Evolutionary conservation across 2,329 filamentous ascomycete genomes (phyloP).

Genomic region (Penicillium expansum): DNA sequence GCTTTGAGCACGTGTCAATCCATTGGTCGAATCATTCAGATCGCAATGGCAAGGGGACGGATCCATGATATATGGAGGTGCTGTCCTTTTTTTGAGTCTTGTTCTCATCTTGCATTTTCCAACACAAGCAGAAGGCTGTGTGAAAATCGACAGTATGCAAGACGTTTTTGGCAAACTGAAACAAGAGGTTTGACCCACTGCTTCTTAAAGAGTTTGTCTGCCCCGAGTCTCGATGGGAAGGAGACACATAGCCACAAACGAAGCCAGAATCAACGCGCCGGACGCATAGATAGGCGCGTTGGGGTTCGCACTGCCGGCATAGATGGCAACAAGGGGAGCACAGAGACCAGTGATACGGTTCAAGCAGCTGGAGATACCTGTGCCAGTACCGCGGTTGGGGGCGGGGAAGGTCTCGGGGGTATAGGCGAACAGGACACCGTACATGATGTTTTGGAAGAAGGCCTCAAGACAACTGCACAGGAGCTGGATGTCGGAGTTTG

Average conservation of each 20-base stretch:
- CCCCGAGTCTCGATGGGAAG: constrained; percentile 50
- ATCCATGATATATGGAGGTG: neutral
- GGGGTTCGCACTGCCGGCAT: constrained; percentile 37
- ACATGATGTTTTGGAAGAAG: constrained; percentile 58
- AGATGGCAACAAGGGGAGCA: constrained; percentile 47
- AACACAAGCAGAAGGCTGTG: neutral
- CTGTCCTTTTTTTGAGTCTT: neutral
- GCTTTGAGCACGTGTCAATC: neutral
- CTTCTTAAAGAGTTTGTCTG: constrained; percentile 37
- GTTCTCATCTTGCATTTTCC: neutral
- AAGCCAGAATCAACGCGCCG: constrained; percentile 44
- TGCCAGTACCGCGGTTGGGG: constrained; percentile 55
- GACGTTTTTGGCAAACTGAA: neutral
- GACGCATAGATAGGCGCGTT: constrained; percentile 48
- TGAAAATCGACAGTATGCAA: neutral
- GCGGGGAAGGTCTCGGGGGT: constrained; percentile 60
- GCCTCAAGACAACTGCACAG: constrained; percentile 54
- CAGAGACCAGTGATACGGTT: constrained; percentile 47
- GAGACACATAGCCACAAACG: constrained; percentile 46
- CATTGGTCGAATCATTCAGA: neutral
- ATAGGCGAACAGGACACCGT: constrained; percentile 58
- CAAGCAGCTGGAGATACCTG: constrained; percentile 47
- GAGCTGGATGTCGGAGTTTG: constrained; percentile 50
- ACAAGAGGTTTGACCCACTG: neutral
- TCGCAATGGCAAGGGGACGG: neutral